Percentiles rank a stretch among this genome's conserved stretches.
phyloP scores from a whole-genome alignment of 768 basidiomycete genomes.

The Tulasnella sp. region DNA sequence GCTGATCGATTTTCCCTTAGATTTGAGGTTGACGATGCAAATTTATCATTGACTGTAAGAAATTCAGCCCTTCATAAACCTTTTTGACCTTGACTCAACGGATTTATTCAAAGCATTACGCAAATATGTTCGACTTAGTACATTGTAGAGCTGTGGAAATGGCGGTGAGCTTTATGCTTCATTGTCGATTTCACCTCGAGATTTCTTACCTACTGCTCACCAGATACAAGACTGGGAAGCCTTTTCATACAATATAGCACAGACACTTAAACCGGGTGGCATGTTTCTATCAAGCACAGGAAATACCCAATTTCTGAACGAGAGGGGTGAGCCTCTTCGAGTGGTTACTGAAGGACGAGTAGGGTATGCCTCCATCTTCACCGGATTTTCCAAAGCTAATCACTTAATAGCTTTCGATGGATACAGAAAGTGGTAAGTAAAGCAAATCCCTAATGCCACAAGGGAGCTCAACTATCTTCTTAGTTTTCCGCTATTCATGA shows the following conservation, averaged over 20 bases:
- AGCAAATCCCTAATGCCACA: too few species aligned
- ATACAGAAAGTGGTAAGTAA: constrained; percentile 6
- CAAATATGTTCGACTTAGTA: constrained; percentile 2
- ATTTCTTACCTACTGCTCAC: too few species aligned
- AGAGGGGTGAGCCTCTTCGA: neutral
- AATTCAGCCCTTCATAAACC: too few species aligned
- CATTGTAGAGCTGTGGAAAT: constrained; percentile 5
- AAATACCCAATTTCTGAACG: constrained; percentile 7
- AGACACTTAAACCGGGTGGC: constrained; percentile 7
- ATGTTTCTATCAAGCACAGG: constrained; percentile 6
- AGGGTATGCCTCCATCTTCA: neutral
- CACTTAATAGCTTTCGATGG: constrained; percentile 3
- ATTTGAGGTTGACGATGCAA: constrained; percentile 11
- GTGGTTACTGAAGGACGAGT: constrained; percentile 1
- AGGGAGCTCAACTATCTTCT: too few species aligned
- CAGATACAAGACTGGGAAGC: constrained; percentile 11
- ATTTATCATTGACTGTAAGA: constrained; percentile 7
- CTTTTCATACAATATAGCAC: constrained; percentile 9
- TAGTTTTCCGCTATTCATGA: too few species aligned
- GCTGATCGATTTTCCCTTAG: too few species aligned
- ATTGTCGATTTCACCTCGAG: neutral
- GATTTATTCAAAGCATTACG: too few species aligned
- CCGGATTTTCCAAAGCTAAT: neutral
- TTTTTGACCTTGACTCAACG: too few species aligned
- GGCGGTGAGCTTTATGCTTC: neutral